A percentile compares a stretch with the other conserved stretches of the same genome.
Conservation (phyloP, 192 early-diverging fungal genomes). For the Podochytrium sp. region DNA sequence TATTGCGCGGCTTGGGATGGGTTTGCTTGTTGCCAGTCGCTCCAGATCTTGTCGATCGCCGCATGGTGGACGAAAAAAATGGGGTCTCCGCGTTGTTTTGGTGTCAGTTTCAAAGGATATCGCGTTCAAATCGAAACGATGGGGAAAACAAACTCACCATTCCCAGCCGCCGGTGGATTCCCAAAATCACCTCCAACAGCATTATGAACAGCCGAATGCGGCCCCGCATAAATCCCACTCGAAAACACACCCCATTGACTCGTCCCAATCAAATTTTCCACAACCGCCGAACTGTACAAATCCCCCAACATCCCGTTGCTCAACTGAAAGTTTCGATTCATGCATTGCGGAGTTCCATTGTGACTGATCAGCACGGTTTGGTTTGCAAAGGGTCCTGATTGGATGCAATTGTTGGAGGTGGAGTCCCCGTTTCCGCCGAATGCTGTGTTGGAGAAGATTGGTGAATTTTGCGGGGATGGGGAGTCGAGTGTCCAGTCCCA, state of each 20-base stretch:
- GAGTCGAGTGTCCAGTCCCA: constrained; percentile 66
- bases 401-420: constrained; percentile 48
- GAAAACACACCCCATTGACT: constrained; percentile 34
- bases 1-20: not conserved
- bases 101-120: not conserved
- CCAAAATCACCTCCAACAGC: constrained; percentile 54
- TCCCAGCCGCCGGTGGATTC: constrained; percentile 34
- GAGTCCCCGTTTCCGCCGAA: constrained; percentile 47
- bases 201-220: constrained; percentile 44
- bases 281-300: constrained; percentile 6
- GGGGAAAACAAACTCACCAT: not conserved
- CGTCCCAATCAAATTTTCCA: not conserved
- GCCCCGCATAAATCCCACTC: constrained; percentile 37
- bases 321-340: constrained; percentile 24
- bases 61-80: constrained; percentile 71
- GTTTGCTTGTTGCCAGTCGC: constrained; percentile 19
- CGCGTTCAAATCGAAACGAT: too few relatives aligned
- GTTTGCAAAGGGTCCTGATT: constrained; percentile 54
- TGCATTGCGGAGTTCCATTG: constrained; percentile 6
- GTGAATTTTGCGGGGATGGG: constrained; percentile 43
- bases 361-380: constrained; percentile 33
- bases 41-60: constrained; percentile 61
- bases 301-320: not conserved
- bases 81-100: constrained; percentile 43
- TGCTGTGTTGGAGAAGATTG: constrained; percentile 39